Percentiles rank a stretch among this genome's conserved stretches.
Conservation (phyloP, 192 early-diverging fungal species). For the Gonapodya sp. region DNA sequence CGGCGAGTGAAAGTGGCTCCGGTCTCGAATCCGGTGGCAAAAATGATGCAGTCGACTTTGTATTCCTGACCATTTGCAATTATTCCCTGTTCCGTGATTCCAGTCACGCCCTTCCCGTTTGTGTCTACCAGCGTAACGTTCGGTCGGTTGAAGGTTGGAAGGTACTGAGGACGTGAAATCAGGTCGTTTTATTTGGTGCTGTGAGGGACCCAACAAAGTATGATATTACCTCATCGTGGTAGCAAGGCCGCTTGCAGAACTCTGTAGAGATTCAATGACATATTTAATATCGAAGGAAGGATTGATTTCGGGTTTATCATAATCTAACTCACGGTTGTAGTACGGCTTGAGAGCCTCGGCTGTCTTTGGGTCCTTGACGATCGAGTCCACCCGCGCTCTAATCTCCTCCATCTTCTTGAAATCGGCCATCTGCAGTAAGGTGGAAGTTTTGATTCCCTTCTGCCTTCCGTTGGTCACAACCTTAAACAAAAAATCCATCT, state of each 20-base stretch:
- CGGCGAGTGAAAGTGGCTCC: background rate
- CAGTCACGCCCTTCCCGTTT: background rate
- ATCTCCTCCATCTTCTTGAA: constrained; percentile 11
- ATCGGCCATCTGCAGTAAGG: constrained; percentile 1
- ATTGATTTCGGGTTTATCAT: background rate
- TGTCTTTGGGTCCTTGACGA: background rate
- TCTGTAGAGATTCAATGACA: background rate
- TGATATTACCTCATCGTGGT: background rate
- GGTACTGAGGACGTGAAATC: too few relatives aligned
- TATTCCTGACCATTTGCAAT: constrained; percentile 3
- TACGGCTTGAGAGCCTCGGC: constrained; percentile 8
- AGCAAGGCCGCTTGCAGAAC: constrained; percentile 9
- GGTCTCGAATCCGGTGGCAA: constrained; percentile 5
- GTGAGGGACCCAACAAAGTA: too few relatives aligned
- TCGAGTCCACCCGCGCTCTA: background rate
- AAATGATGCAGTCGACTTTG: constrained; percentile 1
- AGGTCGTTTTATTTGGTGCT: too few relatives aligned
- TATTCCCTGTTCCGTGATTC: constrained; percentile 2
- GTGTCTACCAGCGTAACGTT: constrained; percentile 12
- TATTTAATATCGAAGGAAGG: background rate
- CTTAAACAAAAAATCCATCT: too few relatives aligned
- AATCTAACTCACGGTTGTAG: too few relatives aligned
- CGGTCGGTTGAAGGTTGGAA: constrained; percentile 4
- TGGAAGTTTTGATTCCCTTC: background rate
- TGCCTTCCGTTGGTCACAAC: background rate